Evolutionary conservation across 768 basidiomycete genomes (phyloP).

Genomic region (Cystobasidium onofrii): DNA sequence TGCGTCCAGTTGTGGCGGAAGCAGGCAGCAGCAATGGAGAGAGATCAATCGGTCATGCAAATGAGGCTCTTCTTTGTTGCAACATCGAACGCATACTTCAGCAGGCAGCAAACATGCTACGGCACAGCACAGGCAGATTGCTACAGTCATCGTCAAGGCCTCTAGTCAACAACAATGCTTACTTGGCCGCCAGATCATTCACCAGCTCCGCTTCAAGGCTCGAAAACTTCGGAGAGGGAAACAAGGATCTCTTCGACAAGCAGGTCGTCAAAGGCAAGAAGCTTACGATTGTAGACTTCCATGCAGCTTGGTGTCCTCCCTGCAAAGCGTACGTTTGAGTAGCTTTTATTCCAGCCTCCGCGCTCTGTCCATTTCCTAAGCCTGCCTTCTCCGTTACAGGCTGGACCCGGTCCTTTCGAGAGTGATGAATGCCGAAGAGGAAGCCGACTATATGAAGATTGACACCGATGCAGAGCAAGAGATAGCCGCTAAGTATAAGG

Average conservation of each 20-base stretch:
- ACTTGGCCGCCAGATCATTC: background rate
- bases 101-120: constrained; percentile 9
- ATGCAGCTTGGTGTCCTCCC: background rate
- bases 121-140: background rate
- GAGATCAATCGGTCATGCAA: too few species aligned
- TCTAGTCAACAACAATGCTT: background rate
- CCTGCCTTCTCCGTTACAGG: background rate
- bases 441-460: constrained; percentile 20
- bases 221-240: constrained; percentile 9
- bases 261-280: constrained; percentile 23
- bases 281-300: constrained; percentile 30
- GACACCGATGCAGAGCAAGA: constrained; percentile 14
- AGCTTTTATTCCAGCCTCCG: background rate
- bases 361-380: background rate
- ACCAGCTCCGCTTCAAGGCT: background rate
- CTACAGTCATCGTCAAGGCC: background rate
- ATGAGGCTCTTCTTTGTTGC: too few species aligned
- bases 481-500: constrained; percentile 28
- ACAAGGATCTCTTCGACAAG: constrained; percentile 12
- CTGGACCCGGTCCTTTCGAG: constrained; percentile 19
- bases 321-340: background rate
- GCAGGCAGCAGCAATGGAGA: background rate
- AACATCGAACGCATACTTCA: too few species aligned
- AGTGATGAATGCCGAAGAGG: constrained; percentile 16
- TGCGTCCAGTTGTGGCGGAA: background rate